A percentile compares a stretch with the other conserved stretches of the same genome.
Conservation (phyloP, 2,329 filamentous ascomycete species). For the Metarhizium album region DNA sequence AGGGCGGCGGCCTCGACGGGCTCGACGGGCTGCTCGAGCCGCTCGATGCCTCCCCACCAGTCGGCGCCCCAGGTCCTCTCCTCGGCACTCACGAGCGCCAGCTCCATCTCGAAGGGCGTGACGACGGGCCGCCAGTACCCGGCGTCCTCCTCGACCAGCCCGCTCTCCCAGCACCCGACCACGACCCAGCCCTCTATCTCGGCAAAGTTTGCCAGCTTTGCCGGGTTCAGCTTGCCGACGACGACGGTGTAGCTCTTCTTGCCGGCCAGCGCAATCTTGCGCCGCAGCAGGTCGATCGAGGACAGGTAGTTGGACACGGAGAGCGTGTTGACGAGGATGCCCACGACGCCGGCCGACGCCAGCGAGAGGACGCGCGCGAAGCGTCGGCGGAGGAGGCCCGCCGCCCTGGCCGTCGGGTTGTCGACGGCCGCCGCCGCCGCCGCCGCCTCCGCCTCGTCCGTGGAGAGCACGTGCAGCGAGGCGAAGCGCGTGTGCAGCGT, state of each 20-base stretch:
- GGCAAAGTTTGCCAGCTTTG: slow-evolving; percentile 91
- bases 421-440: slow-evolving; percentile 38
- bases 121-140: slow-evolving; percentile 83
- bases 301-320: slow-evolving; percentile 83
- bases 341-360: slow-evolving; percentile 72
- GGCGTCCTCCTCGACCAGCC: slow-evolving; percentile 69
- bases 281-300: slow-evolving; percentile 63
- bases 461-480: slow-evolving; percentile 68
- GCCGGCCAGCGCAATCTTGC: slow-evolving; percentile 63
- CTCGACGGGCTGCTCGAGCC: slow-evolving; percentile 38
- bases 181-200: slow-evolving; percentile 96
- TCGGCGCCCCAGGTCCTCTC: slow-evolving; percentile 75
- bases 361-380: slow-evolving; percentile 80
- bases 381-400: slow-evolving; percentile 60
- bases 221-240: slow-evolving; percentile 90
- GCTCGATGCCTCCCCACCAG: slow-evolving; percentile 82
- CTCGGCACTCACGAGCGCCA: slow-evolving; percentile 65
- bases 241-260: slow-evolving; percentile 97
- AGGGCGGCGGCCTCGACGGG: too few species aligned
- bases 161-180: slow-evolving; percentile 96
- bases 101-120: slow-evolving; percentile 84
- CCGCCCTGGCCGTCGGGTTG: slow-evolving; percentile 32
- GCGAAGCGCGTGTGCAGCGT: slow-evolving; percentile 76
- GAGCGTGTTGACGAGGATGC: slow-evolving; percentile 91
- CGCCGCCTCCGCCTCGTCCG: slow-evolving; percentile 43